These are phyloP conservation scores for Cyberlindnera meyerae DNA, from an alignment of 805 yeast genomes.

Conservation along the genomic window DNA sequence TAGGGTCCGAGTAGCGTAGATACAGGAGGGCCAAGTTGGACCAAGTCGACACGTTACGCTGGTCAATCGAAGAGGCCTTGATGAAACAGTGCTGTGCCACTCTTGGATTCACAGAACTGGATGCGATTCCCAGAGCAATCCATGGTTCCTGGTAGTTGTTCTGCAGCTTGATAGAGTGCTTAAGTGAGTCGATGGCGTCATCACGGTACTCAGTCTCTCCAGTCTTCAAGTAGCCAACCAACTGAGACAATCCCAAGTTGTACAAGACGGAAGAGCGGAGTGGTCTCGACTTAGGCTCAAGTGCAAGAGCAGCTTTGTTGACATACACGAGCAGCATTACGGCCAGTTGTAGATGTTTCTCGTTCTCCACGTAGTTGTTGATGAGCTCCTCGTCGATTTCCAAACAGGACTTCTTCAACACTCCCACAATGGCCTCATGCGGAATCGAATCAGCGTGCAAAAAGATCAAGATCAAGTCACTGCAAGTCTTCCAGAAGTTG, in stretches of 20 bases:
- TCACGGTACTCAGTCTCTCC: constrained; percentile 34
- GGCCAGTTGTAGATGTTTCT: constrained; percentile 32
- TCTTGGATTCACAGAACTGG: constrained; percentile 56
- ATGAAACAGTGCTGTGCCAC: constrained; percentile 92
- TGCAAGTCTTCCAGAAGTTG: constrained; percentile 61
- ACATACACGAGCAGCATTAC: constrained; percentile 40
- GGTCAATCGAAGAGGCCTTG: constrained; percentile 67
- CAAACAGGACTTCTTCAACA: constrained; percentile 17
- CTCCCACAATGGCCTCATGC: constrained; percentile 28
- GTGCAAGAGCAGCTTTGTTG: constrained; percentile 42
- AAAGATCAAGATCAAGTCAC: constrained; percentile 52
- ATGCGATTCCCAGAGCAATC: constrained; percentile 78
- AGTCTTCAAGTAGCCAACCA: constrained; percentile 39
- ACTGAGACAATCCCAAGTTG: constrained; percentile 67
- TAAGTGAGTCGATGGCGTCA: constrained; percentile 51
- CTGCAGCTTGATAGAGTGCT: constrained; percentile 68
- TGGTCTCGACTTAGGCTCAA: constrained; percentile 37
- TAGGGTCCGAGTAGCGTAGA: constrained; percentile 59
- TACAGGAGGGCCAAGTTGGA: constrained; percentile 76
- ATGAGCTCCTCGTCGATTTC: constrained; percentile 29
- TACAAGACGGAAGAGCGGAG: constrained; percentile 53
- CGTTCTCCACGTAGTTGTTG: constrained; percentile 20
- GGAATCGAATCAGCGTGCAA: constrained; percentile 61
- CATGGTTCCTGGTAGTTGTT: constrained; percentile 67
- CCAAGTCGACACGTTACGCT: constrained; percentile 70